Percentiles rank a stretch among this genome's conserved stretches.
Evolutionary conservation across 2,329 filamentous ascomycete species (phyloP).

Genomic region (Monilinia fructicola): DNA sequence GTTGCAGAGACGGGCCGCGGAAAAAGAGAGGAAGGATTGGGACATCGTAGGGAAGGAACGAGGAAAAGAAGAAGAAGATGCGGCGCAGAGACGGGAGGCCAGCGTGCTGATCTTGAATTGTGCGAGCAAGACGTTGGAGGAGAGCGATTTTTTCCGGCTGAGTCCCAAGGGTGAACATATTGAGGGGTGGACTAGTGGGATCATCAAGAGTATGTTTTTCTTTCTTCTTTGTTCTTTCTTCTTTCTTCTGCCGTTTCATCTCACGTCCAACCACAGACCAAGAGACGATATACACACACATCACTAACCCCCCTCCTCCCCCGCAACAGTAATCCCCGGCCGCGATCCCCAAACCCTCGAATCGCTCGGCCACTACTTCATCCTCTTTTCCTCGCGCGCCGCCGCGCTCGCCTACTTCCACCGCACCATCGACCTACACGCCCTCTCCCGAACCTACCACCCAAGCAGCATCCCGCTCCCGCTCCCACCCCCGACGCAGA

Average conservation of each 20-base stretch:
- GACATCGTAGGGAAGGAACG: conserved; percentile 1
- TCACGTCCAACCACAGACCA: no score
- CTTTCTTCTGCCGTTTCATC: no score
- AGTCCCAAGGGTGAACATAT: conserved; percentile 62
- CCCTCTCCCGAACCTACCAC: conserved; percentile 46
- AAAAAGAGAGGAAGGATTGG: conserved; percentile 14
- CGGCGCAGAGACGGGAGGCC: conserved; percentile 5
- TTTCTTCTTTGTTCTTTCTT: background rate
- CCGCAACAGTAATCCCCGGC: conserved; percentile 55
- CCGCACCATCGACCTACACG: conserved; percentile 53
- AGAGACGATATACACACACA: background rate
- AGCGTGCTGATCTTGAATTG: conserved; percentile 55
- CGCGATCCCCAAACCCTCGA: conserved; percentile 64
- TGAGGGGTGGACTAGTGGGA: conserved; percentile 64
- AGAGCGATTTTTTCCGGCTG: conserved; percentile 70
- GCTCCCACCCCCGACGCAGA: conserved; percentile 37
- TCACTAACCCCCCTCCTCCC: conserved; percentile 32
- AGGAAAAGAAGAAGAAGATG: conserved; percentile 5
- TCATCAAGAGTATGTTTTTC: conserved; percentile 53
- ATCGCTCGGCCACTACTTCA: conserved; percentile 63
- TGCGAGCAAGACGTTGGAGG: conserved; percentile 58
- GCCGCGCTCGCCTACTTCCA: conserved; percentile 62
- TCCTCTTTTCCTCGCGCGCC: conserved; percentile 63
- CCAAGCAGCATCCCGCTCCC: conserved; percentile 40
- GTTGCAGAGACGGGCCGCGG: conserved; percentile 3